These are phyloP conservation scores for Aegilops tauschii DNA, from an alignment of 176 grass and related monocot species.

Conservation along the genomic window DNA sequence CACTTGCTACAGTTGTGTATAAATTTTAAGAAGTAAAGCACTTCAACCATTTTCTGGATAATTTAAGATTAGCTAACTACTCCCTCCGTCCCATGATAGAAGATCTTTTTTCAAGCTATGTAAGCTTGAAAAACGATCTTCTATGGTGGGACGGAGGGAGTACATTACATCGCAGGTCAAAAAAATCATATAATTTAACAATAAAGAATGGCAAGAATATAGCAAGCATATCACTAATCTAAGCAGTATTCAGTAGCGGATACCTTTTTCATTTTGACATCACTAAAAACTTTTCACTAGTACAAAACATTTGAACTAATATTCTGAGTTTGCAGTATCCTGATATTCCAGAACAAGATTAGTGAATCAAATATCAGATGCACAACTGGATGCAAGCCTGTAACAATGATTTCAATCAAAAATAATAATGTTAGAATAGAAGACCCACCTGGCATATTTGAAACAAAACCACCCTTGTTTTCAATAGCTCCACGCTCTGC, in stretches of 20 bases:
- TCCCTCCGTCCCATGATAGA: too few species aligned
- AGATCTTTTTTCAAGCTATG: too few species aligned
- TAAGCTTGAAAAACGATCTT: too few species aligned
- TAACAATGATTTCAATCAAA: neutral
- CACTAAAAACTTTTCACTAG: neutral
- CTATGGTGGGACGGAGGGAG: too few species aligned
- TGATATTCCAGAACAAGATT: neutral
- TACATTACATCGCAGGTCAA: neutral
- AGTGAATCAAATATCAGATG: neutral
- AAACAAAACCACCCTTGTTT: constrained; percentile 89
- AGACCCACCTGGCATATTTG: constrained; percentile 78
- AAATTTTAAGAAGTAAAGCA: neutral
- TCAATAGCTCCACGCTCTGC: constrained; percentile 66
- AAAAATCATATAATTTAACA: neutral
- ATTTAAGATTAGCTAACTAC: neutral
- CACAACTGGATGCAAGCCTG: neutral
- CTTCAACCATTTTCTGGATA: neutral
- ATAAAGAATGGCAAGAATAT: neutral
- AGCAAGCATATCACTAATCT: neutral
- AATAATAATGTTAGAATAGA: neutral
- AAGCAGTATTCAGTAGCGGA: neutral
- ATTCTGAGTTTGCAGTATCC: neutral
- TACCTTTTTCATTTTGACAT: neutral
- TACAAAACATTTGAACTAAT: neutral
- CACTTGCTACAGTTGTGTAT: neutral